Percentiles rank a stretch among this genome's conserved stretches.
Evolutionary conservation across 1,139 yeast genomes (phyloP).

Genomic region (Kazachstania sp.): DNA sequence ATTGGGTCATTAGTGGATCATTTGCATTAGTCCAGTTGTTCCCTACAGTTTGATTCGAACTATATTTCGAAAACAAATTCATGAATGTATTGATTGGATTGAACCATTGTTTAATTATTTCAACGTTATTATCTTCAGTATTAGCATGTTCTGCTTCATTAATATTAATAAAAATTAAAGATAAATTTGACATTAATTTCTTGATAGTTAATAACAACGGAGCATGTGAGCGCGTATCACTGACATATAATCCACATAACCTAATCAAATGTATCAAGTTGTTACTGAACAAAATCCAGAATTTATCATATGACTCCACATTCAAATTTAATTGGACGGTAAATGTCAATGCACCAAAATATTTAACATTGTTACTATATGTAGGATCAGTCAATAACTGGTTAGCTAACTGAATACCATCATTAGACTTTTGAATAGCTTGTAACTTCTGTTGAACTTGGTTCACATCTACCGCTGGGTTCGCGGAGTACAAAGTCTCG

Average conservation of each 20-base stretch:
- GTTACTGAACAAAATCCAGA: slow-evolving; percentile 22
- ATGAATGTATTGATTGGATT: slow-evolving; percentile 35
- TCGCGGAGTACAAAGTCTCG: slow-evolving; percentile 25
- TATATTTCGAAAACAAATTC: slow-evolving; percentile 16
- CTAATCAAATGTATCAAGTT: slow-evolving; percentile 24
- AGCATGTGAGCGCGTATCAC: slow-evolving; percentile 11
- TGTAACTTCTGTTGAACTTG: slow-evolving; percentile 47
- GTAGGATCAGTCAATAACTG: slow-evolving; percentile 35
- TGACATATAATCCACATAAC: slow-evolving; percentile 12
- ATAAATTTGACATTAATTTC: slow-evolving; percentile 46
- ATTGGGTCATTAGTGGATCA: slow-evolving; percentile 8
- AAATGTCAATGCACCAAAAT: slow-evolving; percentile 66
- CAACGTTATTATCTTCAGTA: background rate
- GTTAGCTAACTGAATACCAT: slow-evolving; percentile 46
- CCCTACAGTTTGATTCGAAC: background rate
- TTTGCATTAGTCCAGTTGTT: slow-evolving; percentile 11
- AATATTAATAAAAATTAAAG: slow-evolving; percentile 40
- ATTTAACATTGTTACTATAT: slow-evolving; percentile 44
- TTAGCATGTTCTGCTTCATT: slow-evolving; percentile 14
- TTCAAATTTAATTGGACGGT: slow-evolving; percentile 44
- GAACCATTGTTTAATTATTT: slow-evolving; percentile 28
- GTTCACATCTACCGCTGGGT: slow-evolving; percentile 35
- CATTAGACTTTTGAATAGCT: slow-evolving; percentile 43
- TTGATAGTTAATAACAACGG: slow-evolving; percentile 32
- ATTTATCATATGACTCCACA: slow-evolving; percentile 13